These are phyloP conservation scores for Candida bentonensis DNA, from an alignment of 805 yeast species.

Conservation along the genomic window DNA sequence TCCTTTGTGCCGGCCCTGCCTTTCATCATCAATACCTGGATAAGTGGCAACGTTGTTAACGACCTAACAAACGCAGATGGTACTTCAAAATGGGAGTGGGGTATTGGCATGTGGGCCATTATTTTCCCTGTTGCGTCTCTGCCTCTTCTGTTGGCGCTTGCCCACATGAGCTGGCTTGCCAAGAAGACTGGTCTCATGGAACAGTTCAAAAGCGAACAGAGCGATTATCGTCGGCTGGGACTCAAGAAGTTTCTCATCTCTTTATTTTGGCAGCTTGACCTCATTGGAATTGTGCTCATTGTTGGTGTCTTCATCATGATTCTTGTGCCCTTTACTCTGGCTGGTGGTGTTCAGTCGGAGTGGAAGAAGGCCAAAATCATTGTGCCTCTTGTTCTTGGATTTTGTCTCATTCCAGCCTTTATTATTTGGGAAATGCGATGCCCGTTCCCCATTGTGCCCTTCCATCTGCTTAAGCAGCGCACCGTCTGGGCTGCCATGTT, in stretches of 20 bases:
- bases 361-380: slow-evolving; percentile 54
- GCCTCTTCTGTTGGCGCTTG: slow-evolving; percentile 41
- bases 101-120: slow-evolving; percentile 69
- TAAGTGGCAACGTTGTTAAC: slow-evolving; percentile 40
- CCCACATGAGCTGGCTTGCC: slow-evolving; percentile 45
- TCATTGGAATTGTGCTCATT: slow-evolving; percentile 45
- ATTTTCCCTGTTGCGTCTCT: slow-evolving; percentile 52
- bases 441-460: slow-evolving; percentile 57
- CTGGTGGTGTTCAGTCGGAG: slow-evolving; percentile 42
- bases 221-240: slow-evolving; percentile 27
- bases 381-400: slow-evolving; percentile 59
- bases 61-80: slow-evolving; percentile 11
- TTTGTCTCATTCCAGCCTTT: slow-evolving; percentile 44
- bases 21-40: slow-evolving; percentile 66
- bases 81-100: slow-evolving; percentile 46
- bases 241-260: slow-evolving; percentile 10
- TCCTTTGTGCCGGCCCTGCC: slow-evolving; percentile 60
- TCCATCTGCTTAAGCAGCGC: slow-evolving; percentile 44
- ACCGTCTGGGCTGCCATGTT: slow-evolving; percentile 61
- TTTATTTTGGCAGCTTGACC: slow-evolving; percentile 49
- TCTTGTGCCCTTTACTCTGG: slow-evolving; percentile 60
- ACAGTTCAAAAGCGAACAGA: slow-evolving; percentile 26
- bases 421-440: slow-evolving; percentile 42
- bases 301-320: slow-evolving; percentile 47
- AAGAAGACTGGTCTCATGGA: slow-evolving; percentile 38